Percentiles rank a stretch among this genome's conserved stretches.
Conservation (phyloP, 2,329 filamentous ascomycete genomes). For the Rhexocercosporidium sp. region DNA sequence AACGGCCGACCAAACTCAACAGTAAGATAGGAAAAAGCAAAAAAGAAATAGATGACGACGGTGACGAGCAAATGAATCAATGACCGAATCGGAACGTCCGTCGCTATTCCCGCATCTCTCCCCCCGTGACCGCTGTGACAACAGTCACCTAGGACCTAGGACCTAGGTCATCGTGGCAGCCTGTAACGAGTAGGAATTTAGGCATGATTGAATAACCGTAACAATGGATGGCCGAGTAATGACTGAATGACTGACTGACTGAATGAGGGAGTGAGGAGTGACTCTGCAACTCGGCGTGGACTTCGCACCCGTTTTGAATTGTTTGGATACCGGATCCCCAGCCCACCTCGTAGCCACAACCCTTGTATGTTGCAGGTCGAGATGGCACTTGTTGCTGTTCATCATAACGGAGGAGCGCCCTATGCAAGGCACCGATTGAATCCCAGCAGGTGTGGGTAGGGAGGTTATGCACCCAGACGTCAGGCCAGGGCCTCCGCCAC, state of each 20-base stretch:
- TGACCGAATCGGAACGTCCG: not conserved
- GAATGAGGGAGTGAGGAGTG: not conserved
- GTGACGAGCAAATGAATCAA: conserved; percentile 6
- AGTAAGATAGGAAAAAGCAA: conserved; percentile 5
- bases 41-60: conserved; percentile 3
- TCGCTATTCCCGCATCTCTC: not conserved
- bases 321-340: conserved; percentile 9
- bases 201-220: conserved; percentile 6
- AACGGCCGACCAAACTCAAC: not conserved
- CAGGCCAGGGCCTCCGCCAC: not conserved
- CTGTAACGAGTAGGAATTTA: conserved; percentile 3
- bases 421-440: conserved; percentile 19
- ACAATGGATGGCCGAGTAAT: too few relatives aligned
- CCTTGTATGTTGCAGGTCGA: conserved; percentile 6
- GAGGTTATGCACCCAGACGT: conserved; percentile 1
- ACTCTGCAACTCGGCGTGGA: conserved; percentile 14
- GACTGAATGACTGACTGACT: not conserved
- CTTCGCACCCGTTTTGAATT: conserved; percentile 8
- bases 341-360: not conserved
- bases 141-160: not conserved
- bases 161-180: not conserved
- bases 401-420: not conserved
- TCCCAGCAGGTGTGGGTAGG: not conserved
- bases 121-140: conserved; percentile 2
- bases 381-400: conserved; percentile 1